Evolutionary conservation across 2,329 filamentous ascomycete genomes (phyloP).

Genomic region (Paradendryphiella salina): DNA sequence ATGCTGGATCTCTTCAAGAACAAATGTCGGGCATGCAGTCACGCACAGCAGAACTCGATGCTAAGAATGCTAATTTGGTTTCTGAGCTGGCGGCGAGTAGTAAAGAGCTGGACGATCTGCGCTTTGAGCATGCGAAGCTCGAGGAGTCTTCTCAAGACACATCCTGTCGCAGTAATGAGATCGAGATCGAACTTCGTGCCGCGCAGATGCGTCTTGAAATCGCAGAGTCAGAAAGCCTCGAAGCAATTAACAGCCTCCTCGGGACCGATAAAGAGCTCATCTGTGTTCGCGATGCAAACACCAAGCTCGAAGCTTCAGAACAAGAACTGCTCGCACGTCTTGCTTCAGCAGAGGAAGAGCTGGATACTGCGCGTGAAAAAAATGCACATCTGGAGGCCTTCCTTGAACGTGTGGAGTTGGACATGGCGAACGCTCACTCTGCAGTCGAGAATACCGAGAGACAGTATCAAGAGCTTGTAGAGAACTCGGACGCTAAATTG

Average conservation of each 20-base stretch:
- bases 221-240: conserved; percentile 29
- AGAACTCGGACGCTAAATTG: conserved; percentile 39
- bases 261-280: conserved; percentile 36
- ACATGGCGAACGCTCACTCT: conserved; percentile 37
- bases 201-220: conserved; percentile 29
- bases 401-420: conserved; percentile 36
- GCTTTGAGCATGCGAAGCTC: conserved; percentile 12
- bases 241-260: conserved; percentile 18
- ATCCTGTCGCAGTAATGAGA: conserved; percentile 9
- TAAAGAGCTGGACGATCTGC: conserved; percentile 22
- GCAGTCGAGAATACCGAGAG: conserved; percentile 39
- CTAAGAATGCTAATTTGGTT: conserved; percentile 24
- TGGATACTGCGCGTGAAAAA: conserved; percentile 32
- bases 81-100: conserved; percentile 19
- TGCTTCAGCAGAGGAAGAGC: conserved; percentile 38
- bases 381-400: conserved; percentile 41
- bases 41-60: conserved; percentile 21
- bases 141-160: conserved; percentile 12
- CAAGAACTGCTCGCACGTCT: conserved; percentile 34
- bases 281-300: conserved; percentile 32
- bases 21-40: conserved; percentile 23
- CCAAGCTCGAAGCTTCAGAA: conserved; percentile 35
- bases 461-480: conserved; percentile 32
- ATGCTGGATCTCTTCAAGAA: conserved; percentile 17
- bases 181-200: conserved; percentile 27